Base-by-base conservation (phyloP, 164 flowering plant species). In the Umbellularia californica region DNA sequence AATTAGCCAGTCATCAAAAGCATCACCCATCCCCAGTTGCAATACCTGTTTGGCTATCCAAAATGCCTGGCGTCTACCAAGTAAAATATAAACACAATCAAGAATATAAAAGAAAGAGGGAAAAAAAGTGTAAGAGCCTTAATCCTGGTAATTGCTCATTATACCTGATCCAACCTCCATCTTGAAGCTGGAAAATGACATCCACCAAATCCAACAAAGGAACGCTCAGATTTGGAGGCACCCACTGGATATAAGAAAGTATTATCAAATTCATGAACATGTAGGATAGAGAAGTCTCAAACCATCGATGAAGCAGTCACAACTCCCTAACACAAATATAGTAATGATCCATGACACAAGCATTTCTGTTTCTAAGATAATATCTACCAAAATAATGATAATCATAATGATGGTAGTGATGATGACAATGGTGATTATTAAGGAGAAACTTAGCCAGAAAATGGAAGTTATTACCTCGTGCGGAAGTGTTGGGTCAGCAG, bases 101-200 rank as follows among this genome's bases (percentile, higher is more conserved):
- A 20, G 60, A 20, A 55, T 15, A 55, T 20, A 55, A 41, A 41
- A 41, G 64, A 19, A 50, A 30, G 65, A 72, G 28, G 69, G 4
- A 5, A 9, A 14, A 25, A 10, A 60, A 4, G 64, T 60, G 23
- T 14, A 60, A 23, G 13, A 23, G n/a, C n/a, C 19, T 22, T 9
- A 22, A 15, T 58, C 62, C 67, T 62, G 63, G 35, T 51, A 22
- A 50, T 50, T 25, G 55, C 25, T 10, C 41, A 11, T 24, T 27
- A 55, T 86, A 96, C 99, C 99, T 94, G 85, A 96, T 90, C 99
- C 99, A 96, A 71, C 98, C 98, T 79, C 97, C 97, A 83, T 96
- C 99, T 67, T 92, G 94, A 70, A 96, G 92, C 84, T 94, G 99
- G 84, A 96, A 88, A 78, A 96, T 77, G 71, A 90, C 95, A 86